Evolutionary conservation across 345 rosid species (phyloP), one percentile per base, ranked within the genome.

Genomic region (Acer campestre): DNA sequence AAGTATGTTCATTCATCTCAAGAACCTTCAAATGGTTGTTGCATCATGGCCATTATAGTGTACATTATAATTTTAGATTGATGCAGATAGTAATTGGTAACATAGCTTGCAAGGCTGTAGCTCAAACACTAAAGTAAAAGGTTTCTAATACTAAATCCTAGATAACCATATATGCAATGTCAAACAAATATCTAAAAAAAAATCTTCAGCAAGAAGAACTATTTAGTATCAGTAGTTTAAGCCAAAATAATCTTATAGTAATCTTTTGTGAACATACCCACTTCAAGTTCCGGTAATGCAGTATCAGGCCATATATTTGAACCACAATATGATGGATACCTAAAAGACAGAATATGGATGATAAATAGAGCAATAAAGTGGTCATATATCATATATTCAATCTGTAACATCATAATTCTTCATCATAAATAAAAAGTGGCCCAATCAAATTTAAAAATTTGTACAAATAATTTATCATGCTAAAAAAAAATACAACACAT

Each of bases 291-390:
- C 58, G 98, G 96, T 73, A 95, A 76, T 58, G 89, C 90, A 77
- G 61, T 68, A 22, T 18, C 40, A 69, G 98, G 98, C 98, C 98
- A 95, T 86, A 93, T 90, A 81, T 95, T 95, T 75, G 93, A 88
- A 78, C 98, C 91, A 79, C 98, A 95, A 79, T 92, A 92, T 48
- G 89, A 89, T 72, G 94, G 97, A 87, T 92, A 93, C 85, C 98
- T 95, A 81, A 76, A 82, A 80, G 81, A 78, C 22, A 62, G 73
- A 77, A 6, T 40, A 81, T 27, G 48, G 25, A 17, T 17, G 55
- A 73, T 46, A 76, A 71, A 75, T 48, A 73, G 7, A 10, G 71
- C 78, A 75, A 71, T 53, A 44, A 6, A 44, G 71, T 25, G 48
- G 48, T 73, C 38, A 71, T 7, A 1, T 23, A 49, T n/a, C 61